Evolutionary conservation across 306 rosid genomes (phyloP).

Genomic region (Datisca glomerata): DNA sequence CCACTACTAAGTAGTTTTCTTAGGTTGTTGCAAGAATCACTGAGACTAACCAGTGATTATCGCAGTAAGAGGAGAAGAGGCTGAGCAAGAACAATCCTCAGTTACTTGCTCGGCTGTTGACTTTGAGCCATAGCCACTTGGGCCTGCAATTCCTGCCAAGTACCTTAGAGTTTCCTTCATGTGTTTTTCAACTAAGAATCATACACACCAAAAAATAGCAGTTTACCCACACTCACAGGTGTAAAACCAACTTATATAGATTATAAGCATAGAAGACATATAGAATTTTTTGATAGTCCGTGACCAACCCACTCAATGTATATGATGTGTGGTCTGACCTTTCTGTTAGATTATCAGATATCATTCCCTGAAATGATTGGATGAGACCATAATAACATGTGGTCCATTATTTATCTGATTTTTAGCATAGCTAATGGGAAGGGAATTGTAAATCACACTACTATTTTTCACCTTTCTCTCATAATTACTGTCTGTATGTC

Average conservation of each 20-base stretch:
- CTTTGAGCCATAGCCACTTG: slow-evolving; percentile 87
- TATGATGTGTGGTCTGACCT: background rate
- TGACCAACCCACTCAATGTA: background rate
- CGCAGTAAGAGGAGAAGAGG: slow-evolving; percentile 48
- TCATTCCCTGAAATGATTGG: too few relatives aligned
- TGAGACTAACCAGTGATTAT: slow-evolving; percentile 50
- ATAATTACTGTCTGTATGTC: too few relatives aligned
- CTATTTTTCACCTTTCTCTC: too few relatives aligned
- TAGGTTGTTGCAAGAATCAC: background rate
- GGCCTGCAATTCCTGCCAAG: slow-evolving; percentile 86
- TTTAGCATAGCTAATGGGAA: too few relatives aligned
- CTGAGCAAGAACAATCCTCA: slow-evolving; percentile 18
- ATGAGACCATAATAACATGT: too few relatives aligned
- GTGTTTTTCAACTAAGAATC: too few relatives aligned
- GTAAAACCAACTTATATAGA: background rate
- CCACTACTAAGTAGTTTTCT: too few relatives aligned
- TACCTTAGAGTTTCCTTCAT: slow-evolving; percentile 78
- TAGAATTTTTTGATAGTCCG: background rate
- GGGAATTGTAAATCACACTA: too few relatives aligned
- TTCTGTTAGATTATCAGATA: too few relatives aligned
- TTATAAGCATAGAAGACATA: background rate
- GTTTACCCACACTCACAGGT: too few relatives aligned
- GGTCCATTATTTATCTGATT: too few relatives aligned
- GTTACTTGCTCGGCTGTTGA: slow-evolving; percentile 83
- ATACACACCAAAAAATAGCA: too few relatives aligned